Conservation (phyloP, 768 basidiomycete genomes). For the Termitomyces eurrhizus region DNA sequence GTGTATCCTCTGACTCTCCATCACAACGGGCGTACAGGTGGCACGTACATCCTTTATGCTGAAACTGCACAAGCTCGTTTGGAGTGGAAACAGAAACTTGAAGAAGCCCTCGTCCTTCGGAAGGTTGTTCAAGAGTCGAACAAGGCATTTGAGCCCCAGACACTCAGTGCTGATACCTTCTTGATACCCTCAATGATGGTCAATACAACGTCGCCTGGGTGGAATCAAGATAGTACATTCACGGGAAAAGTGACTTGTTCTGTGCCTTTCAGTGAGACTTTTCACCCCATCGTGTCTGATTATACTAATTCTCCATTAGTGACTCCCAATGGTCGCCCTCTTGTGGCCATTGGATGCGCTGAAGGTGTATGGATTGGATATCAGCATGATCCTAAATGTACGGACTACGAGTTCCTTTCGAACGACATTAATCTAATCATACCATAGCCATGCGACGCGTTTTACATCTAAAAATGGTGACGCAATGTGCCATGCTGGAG, state of each 20-base stretch:
- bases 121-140: slow-evolving; percentile 89
- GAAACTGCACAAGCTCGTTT: slow-evolving; percentile 69
- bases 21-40: slow-evolving; percentile 86
- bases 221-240: slow-evolving; percentile 72
- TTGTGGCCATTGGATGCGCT: slow-evolving; percentile 92
- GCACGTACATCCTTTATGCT: slow-evolving; percentile 83
- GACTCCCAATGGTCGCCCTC: slow-evolving; percentile 77
- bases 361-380: slow-evolving; percentile 99
- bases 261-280: slow-evolving; percentile 79
- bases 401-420: slow-evolving; percentile 18
- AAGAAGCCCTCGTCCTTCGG: slow-evolving; percentile 83
- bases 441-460: slow-evolving; percentile 83
- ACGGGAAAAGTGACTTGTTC: slow-evolving; percentile 92
- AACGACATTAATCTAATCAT: not conserved
- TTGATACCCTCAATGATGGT: slow-evolving; percentile 63
- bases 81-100: slow-evolving; percentile 89
- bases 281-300: not conserved
- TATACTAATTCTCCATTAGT: slow-evolving; percentile 38
- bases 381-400: slow-evolving; percentile 84
- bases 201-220: slow-evolving; percentile 47
- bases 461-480: slow-evolving; percentile 89
- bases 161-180: slow-evolving; percentile 87
- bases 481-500: slow-evolving; percentile 93
- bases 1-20: slow-evolving; percentile 88
- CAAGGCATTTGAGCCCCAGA: slow-evolving; percentile 92